These are phyloP conservation scores for Globisporangium barbulae DNA, from an alignment of 352 stramenopile genomes.

Conservation along the genomic window DNA sequence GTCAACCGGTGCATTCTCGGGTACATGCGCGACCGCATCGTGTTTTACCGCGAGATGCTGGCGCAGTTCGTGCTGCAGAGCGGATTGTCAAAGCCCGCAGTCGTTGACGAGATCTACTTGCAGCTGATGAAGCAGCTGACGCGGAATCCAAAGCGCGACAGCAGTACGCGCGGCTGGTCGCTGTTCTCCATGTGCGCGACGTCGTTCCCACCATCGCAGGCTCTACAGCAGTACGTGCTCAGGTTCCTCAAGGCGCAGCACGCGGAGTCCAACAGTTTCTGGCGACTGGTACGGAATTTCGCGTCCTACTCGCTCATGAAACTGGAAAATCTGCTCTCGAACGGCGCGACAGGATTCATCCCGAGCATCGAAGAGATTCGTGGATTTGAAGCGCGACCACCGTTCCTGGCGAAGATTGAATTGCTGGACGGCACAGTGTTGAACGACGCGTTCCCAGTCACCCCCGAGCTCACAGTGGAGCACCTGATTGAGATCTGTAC, in stretches of 20 bases:
- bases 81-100: constrained; percentile 75
- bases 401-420: constrained; percentile 92
- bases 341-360: constrained; percentile 91
- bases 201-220: constrained; percentile 87
- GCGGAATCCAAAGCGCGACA: constrained; percentile 90
- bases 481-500: constrained; percentile 92
- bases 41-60: constrained; percentile 93
- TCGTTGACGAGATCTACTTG: constrained; percentile 94
- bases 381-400: constrained; percentile 90
- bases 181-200: constrained; percentile 92
- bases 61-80: constrained; percentile 93
- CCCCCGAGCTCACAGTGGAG: constrained; percentile 88
- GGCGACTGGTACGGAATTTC: constrained; percentile 83
- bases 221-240: constrained; percentile 89
- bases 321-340: constrained; percentile 87
- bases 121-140: constrained; percentile 94
- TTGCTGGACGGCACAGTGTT: constrained; percentile 90
- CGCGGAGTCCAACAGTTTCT: constrained; percentile 68
- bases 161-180: constrained; percentile 89
- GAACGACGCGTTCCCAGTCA: constrained; percentile 91
- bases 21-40: constrained; percentile 94
- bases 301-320: constrained; percentile 90
- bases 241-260: constrained; percentile 89
- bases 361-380: constrained; percentile 92
- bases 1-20: constrained; percentile 93